A percentile compares a stretch with the other conserved stretches of the same genome.
Conservation (phyloP, 805 yeast genomes). For the Starmerella stigmatis region DNA sequence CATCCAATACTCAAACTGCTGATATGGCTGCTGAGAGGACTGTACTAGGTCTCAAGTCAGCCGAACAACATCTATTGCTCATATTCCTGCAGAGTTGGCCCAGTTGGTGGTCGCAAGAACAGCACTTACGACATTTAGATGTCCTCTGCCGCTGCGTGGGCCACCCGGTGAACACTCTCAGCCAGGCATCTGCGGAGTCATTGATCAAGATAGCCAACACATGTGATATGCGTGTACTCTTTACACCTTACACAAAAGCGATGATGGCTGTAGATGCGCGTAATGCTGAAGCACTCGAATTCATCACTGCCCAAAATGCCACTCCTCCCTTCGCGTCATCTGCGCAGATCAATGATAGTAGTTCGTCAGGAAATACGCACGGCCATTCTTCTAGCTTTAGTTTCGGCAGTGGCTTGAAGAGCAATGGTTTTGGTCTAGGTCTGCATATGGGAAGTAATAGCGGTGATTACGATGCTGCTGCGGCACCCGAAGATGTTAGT, state of each 20-base stretch:
- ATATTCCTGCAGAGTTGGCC: slow-evolving; percentile 53
- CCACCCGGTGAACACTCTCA: slow-evolving; percentile 1
- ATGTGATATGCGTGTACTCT: slow-evolving; percentile 12
- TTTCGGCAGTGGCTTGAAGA: slow-evolving; percentile 4
- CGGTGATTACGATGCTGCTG: slow-evolving; percentile 6
- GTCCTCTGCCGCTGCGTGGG: slow-evolving; percentile 45
- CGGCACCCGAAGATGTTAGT: not conserved
- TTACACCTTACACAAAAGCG: slow-evolving; percentile 18
- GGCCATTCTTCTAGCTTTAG: slow-evolving; percentile 15
- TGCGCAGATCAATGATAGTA: not conserved
- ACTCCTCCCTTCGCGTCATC: not conserved
- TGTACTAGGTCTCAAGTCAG: slow-evolving; percentile 11
- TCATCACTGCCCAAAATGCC: not conserved
- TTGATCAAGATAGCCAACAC: slow-evolving; percentile 11
- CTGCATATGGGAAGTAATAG: slow-evolving; percentile 8
- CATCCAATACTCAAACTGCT: not conserved
- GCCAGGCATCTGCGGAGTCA: slow-evolving; percentile 14
- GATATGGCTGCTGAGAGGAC: not conserved
- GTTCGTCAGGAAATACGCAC: not conserved
- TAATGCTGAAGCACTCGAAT: slow-evolving; percentile 9
- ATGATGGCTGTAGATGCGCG: slow-evolving; percentile 16
- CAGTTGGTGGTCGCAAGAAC: slow-evolving; percentile 44
- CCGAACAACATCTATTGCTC: slow-evolving; percentile 18
- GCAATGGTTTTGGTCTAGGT: slow-evolving; percentile 7
- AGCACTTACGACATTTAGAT: slow-evolving; percentile 60